Evolutionary conservation across 495 filamentous ascomycete genomes (phyloP), one percentile per base, ranked within the genome.

Genomic region (Talaromyces trachyspermus): DNA sequence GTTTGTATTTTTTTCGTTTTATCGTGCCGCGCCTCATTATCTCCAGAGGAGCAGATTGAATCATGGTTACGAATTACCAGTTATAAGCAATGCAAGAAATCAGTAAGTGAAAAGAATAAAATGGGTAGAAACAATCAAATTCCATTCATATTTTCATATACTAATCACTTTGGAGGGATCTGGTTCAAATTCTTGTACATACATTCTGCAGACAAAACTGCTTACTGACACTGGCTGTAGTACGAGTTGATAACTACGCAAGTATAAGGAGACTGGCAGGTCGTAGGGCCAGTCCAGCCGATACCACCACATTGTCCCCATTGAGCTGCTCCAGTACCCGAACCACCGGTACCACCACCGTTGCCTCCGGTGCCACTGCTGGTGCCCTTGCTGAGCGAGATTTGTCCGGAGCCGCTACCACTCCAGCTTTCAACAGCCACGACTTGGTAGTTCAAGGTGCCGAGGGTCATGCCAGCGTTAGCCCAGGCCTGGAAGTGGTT

Each of bases 401-500:
- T 41, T 25, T 41, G 38, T n/a, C 38, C 56, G 11, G 63, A 71
- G 0, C 77, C 77, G 51, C 69, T 78, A 59, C 69, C 74, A 53
- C 67, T 58, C 53, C 81, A 81, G n/a, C 78, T 77, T 60, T 83
- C 78, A 1, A 74, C 79, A 3, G 74, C 72, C 4, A 84, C 60
- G 53, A 83, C 80, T 68, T 77, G 74, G 61, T 82, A 83, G 60
- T 83, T 66, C 60, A 75, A 72, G 0, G 59, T 61, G 0, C 77
- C 77, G 6, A 82, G 57, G 14, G 57, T 56, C 60, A 85, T 66
- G 5, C 68, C 70, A 7, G 58, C 48, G 20, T 43, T 43, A 2
- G 58, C 54, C 82, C 83, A 86, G 22, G 78, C 79, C 55, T 78
- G 65, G 60, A 86, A 85, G 66, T 85, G 82, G 58, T 77, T 79